These are phyloP conservation scores for Diaporthe sp. DNA, from an alignment of 2,329 filamentous ascomycete species.

Conservation along the genomic window DNA sequence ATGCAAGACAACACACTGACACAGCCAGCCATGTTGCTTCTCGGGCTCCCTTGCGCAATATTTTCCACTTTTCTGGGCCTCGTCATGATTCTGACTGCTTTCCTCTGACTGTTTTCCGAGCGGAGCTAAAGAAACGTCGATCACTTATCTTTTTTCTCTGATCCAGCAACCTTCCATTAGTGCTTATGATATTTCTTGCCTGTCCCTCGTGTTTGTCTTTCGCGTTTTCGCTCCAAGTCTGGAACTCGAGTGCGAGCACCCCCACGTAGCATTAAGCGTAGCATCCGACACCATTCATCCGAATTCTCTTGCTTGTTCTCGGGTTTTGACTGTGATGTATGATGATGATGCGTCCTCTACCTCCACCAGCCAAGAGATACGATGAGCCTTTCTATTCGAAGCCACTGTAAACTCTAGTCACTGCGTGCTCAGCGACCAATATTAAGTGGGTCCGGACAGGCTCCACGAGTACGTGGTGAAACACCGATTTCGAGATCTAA, in stretches of 20 bases:
- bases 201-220: neutral
- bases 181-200: neutral
- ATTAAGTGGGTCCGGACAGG: neutral
- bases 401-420: neutral
- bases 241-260: neutral
- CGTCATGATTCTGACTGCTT: neutral
- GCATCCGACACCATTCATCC: neutral
- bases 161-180: neutral
- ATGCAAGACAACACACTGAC: neutral
- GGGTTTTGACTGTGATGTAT: neutral
- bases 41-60: neutral
- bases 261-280: neutral
- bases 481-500: no score
- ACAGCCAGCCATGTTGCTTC: neutral
- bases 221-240: neutral
- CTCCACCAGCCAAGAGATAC: neutral
- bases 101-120: neutral
- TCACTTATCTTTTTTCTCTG: neutral
- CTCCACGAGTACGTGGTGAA: no score
- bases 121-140: neutral
- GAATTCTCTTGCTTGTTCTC: neutral
- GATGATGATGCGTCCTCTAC: accelerated
- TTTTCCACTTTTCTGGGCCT: neutral
- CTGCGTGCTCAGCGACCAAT: accelerated
- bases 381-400: neutral